A percentile compares a stretch with the other conserved stretches of the same genome.
These are phyloP conservation scores for Aspergillus novofumigatus DNA, from an alignment of 2,329 filamentous ascomycete genomes.

Conservation along the genomic window DNA sequence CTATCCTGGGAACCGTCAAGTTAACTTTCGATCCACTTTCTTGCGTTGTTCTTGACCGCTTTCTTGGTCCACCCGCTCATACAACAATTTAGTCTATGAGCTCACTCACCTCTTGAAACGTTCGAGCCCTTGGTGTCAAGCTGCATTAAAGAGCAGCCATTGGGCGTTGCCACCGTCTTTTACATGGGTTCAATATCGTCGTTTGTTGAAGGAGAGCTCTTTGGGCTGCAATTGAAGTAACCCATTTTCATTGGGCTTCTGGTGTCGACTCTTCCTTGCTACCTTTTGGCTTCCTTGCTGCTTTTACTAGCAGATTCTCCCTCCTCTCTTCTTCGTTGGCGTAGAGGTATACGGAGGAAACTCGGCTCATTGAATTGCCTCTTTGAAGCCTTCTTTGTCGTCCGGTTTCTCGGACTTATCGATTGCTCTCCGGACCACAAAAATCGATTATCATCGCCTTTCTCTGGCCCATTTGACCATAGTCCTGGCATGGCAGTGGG, in stretches of 20 bases:
- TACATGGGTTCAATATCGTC: slow-evolving; percentile 2
- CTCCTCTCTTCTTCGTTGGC: neutral
- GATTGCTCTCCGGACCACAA: neutral
- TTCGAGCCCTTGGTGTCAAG: neutral
- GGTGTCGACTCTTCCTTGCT: neutral
- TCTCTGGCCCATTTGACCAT: neutral
- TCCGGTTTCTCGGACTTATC: neutral
- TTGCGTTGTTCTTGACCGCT: neutral
- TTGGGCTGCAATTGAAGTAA: slow-evolving; percentile 2
- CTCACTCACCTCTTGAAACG: neutral
- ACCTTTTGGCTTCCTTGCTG: neutral
- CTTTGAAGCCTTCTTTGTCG: neutral
- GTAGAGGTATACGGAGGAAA: neutral
- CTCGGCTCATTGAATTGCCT: neutral
- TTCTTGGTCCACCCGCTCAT: neutral
- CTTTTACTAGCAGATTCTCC: neutral
- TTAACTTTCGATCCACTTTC: neutral
- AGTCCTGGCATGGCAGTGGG: slow-evolving; percentile 18
- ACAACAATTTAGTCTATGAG: neutral
- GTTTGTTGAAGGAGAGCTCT: neutral
- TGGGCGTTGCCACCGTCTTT: neutral
- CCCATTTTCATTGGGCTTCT: neutral
- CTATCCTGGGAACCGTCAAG: neutral
- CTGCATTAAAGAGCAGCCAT: neutral
- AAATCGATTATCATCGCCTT: neutral